These are phyloP conservation scores for Onygena corvina DNA, from an alignment of 2,329 filamentous ascomycete species.

Conservation along the genomic window DNA sequence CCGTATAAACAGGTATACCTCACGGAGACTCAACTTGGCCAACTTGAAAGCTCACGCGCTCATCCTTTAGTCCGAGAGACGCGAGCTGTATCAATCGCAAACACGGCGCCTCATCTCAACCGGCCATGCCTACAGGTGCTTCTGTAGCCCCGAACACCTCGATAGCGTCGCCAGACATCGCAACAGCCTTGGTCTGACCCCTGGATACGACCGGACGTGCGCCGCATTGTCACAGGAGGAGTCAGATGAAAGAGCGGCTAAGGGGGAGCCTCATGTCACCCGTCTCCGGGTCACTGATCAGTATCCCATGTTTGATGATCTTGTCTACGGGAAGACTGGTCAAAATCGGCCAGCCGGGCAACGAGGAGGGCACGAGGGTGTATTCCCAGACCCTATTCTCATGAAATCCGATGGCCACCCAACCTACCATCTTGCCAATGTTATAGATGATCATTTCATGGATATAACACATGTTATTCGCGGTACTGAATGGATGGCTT, in stretches of 20 bases:
- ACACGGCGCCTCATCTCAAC: constrained; percentile 55
- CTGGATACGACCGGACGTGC: constrained; percentile 63
- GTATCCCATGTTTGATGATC: constrained; percentile 57
- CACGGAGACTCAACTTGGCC: constrained; percentile 11
- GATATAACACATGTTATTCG: constrained; percentile 89
- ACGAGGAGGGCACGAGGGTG: constrained; percentile 34
- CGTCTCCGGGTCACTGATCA: constrained; percentile 56
- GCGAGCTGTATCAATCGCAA: constrained; percentile 58
- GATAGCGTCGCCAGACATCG: constrained; percentile 53
- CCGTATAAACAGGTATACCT: constrained; percentile 68
- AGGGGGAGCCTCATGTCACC: constrained; percentile 62
- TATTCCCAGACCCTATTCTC: constrained; percentile 70
- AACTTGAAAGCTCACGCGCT: background rate
- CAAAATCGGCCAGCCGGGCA: constrained; percentile 35
- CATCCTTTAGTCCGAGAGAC: constrained; percentile 59
- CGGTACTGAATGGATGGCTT: constrained; percentile 89
- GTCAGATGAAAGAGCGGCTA: constrained; percentile 56
- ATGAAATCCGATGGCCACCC: constrained; percentile 85
- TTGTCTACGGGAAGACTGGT: constrained; percentile 58
- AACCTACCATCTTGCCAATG: constrained; percentile 94
- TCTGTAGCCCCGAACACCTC: constrained; percentile 65
- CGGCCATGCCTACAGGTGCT: constrained; percentile 80
- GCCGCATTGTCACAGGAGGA: constrained; percentile 53
- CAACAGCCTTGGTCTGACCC: constrained; percentile 46
- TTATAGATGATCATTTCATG: constrained; percentile 94